Base-by-base conservation (phyloP, 169 alveolate species). In the Miamiensis avidus region DNA sequence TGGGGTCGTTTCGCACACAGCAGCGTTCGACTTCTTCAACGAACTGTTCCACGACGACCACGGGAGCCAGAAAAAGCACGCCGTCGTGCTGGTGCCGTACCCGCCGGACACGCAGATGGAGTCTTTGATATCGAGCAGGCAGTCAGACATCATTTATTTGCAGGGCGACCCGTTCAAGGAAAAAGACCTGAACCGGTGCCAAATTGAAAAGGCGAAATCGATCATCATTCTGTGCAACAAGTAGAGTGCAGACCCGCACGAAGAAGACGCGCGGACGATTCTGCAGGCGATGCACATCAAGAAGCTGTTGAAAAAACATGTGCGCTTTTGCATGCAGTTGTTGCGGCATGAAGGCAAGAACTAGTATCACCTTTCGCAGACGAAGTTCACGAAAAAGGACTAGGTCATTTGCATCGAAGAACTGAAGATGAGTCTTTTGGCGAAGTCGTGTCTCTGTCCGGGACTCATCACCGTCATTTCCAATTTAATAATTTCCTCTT, bases 41-140 rank as follows among this genome's bases (percentile, higher is more conserved):
- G 98, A 95, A 82, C 89, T 89, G 34, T 93, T 95, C 65, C 96
- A 95, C 86, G 84, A 89, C 15, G 98, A 95, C 87, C 98, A 95
- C 89, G 98, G 98, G 0, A 84, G 81, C 25, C 69, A 88, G 34
- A 91, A 85, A 33, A 89, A 93, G 31, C 97, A 95, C 86, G 95
- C 95, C 20, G 81, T 95, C 1, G 88, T 95, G 29, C 79, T 95
- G 75, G 64, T 86, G 65, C 94, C 96, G 0, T 76, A 89, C 29
- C 74, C 91, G 29, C 98, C 98, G 29, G 96, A 92, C 82, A 83
- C 89, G 28, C 81, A 92, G 34, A 86, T 92, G 90, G 95, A 95
- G 84, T 78, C 88, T 76, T 78, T 91, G 34, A 75, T 95, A 16
- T 86, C 82, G 81, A 76, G 81, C 69, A 11, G 20, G 4, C 20